Conservation (phyloP, 352 stramenopile species). For the Phytophthora ohioensis region DNA sequence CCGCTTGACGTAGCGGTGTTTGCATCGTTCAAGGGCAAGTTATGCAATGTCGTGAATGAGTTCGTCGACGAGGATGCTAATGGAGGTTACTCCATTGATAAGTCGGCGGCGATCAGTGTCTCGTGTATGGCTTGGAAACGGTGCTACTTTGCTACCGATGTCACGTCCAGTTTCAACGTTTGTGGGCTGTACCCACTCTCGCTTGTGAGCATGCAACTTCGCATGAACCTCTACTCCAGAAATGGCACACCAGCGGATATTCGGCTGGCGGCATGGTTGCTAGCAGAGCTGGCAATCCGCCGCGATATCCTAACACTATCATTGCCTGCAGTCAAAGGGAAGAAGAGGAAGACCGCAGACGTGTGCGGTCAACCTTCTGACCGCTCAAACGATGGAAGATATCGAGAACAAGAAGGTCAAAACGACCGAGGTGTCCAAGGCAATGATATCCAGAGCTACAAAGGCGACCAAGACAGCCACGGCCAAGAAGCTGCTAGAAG, state of each 20-base stretch:
- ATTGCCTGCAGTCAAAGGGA: neutral
- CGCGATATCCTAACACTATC: neutral
- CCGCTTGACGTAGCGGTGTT: neutral
- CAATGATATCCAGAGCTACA: too few relatives aligned
- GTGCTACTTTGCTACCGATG: neutral
- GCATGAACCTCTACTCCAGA: neutral
- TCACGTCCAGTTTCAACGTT: neutral
- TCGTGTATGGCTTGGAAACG: neutral
- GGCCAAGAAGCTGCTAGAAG: too few relatives aligned
- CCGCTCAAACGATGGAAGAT: neutral
- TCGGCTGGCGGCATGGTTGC: neutral
- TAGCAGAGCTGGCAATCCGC: neutral
- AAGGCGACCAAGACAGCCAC: too few relatives aligned
- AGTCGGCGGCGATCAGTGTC: neutral
- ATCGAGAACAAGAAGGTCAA: too few relatives aligned
- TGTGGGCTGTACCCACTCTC: neutral
- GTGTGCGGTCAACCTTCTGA: neutral
- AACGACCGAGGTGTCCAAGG: too few relatives aligned
- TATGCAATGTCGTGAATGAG: slow-evolving; percentile 1
- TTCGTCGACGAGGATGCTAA: neutral
- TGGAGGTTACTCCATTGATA: slow-evolving; percentile 6
- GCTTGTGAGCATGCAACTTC: neutral
- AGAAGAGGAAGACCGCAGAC: neutral
- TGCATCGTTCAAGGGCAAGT: neutral
- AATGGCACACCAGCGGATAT: neutral